phyloP scores from a whole-genome alignment of 1,139 yeast genomes.

The Scheffersomyces titani region DNA sequence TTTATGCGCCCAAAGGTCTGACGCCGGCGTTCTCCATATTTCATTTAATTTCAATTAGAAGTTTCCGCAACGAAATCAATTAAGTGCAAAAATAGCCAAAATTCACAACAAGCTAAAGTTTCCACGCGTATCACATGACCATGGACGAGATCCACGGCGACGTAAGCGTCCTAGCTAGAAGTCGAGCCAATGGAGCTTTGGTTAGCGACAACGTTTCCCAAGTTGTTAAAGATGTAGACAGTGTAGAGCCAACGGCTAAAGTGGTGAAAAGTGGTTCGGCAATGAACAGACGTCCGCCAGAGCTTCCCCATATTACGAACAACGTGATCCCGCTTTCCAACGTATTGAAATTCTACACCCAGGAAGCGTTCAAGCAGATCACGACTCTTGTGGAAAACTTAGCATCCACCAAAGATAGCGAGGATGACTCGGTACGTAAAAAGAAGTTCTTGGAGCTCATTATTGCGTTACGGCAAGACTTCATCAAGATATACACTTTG shows the following conservation, averaged over 20 bases:
- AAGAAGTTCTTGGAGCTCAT: constrained; percentile 66
- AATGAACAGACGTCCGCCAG: constrained; percentile 28
- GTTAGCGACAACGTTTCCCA: not conserved
- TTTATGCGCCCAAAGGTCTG: not conserved
- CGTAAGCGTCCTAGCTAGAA: not conserved
- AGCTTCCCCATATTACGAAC: constrained; percentile 72
- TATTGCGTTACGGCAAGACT: constrained; percentile 75
- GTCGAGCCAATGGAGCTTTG: not conserved
- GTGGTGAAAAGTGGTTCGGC: not conserved
- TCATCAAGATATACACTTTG: constrained; percentile 77
- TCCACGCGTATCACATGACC: not conserved
- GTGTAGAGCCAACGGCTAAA: not conserved
- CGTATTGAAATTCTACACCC: constrained; percentile 60
- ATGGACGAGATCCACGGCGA: not conserved
- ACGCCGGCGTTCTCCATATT: constrained; percentile 17
- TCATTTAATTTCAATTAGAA: not conserved
- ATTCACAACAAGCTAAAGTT: not conserved
- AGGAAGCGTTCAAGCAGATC: constrained; percentile 65
- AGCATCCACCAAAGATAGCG: constrained; percentile 31
- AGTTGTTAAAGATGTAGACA: not conserved
- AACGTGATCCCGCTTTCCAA: constrained; percentile 67
- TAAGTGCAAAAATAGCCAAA: not conserved
- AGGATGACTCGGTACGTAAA: constrained; percentile 64
- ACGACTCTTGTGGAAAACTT: constrained; percentile 63
- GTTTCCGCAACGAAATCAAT: not conserved